phyloP scores from a whole-genome alignment of 139 green algal genomes.

The Chlorella sorokiniana region DNA sequence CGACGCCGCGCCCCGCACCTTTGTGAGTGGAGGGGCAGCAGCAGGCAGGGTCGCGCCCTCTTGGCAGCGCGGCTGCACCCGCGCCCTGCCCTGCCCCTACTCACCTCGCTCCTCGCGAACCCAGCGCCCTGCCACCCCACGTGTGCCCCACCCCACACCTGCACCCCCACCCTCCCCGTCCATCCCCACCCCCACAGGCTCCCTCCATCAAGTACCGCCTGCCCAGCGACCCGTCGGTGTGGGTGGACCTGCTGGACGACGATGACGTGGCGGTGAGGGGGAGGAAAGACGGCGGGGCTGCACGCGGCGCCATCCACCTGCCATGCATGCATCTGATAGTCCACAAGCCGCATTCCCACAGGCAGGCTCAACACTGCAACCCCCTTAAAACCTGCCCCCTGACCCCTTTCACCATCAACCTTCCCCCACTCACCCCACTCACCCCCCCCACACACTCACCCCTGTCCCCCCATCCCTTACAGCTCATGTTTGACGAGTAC shows the following conservation, averaged over 20 bases:
- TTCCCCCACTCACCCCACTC: no score
- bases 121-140: no score
- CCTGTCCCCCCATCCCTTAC: not conserved
- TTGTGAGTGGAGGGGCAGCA: not conserved
- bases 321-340: not conserved
- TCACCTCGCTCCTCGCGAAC: not conserved
- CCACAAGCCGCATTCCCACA: no score
- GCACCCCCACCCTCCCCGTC: not conserved
- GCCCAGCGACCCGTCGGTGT: slow-evolving; percentile 48
- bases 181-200: slow-evolving; percentile 25
- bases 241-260: slow-evolving; percentile 72
- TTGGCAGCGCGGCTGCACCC: not conserved
- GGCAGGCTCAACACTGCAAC: not conserved
- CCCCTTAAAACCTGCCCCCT: not conserved
- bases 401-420: not conserved
- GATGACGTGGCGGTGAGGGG: slow-evolving; percentile 36
- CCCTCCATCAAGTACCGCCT: slow-evolving; percentile 70
- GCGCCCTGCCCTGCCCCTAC: not conserved
- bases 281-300: not conserved
- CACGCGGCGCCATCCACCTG: not conserved
- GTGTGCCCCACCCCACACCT: not conserved
- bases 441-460: not conserved
- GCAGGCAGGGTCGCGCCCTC: not conserved
- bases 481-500: slow-evolving; percentile 77
- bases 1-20: not conserved